A percentile compares a stretch with the other conserved stretches of the same genome.
phyloP scores from a whole-genome alignment of 306 rosid genomes.

The Medicago ruthenica region DNA sequence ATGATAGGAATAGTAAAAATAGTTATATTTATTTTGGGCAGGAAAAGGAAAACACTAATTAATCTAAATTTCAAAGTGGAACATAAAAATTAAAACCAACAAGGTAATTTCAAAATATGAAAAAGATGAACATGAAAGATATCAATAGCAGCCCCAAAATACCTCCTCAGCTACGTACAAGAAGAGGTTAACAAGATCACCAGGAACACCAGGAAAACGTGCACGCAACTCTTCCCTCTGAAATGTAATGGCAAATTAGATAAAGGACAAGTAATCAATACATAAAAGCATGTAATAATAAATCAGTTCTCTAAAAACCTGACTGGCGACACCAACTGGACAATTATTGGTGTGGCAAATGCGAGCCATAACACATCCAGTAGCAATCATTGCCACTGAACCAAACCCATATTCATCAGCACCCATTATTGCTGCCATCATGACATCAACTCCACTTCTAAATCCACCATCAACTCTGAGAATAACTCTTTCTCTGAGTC shows the following conservation, averaged over 20 bases:
- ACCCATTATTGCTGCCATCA: slow-evolving; percentile 96
- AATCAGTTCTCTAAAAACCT: slow-evolving; percentile 57
- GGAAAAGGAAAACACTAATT: slow-evolving; percentile 36
- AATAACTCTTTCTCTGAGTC: slow-evolving; percentile 96
- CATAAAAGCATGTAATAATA: slow-evolving; percentile 26
- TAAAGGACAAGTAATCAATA: slow-evolving; percentile 34
- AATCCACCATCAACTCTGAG: slow-evolving; percentile 99
- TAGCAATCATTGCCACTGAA: slow-evolving; percentile 97
- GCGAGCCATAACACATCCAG: slow-evolving; percentile 98
- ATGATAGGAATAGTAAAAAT: slow-evolving; percentile 17
- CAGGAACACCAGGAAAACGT: slow-evolving; percentile 98
- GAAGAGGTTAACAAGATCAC: slow-evolving; percentile 97
- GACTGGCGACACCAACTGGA: slow-evolving; percentile 99
- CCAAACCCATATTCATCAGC: slow-evolving; percentile 98
- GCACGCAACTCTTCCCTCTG: slow-evolving; percentile 99
- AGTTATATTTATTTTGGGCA: slow-evolving; percentile 28
- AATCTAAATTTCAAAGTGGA: slow-evolving; percentile 19
- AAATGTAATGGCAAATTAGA: slow-evolving; percentile 39
- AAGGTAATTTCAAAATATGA: slow-evolving; percentile 32
- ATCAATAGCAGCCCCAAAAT: slow-evolving; percentile 41
- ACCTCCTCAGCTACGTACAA: slow-evolving; percentile 98
- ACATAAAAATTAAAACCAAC: slow-evolving; percentile 18
- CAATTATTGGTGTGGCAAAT: slow-evolving; percentile 98
- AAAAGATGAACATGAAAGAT: slow-evolving; percentile 38
- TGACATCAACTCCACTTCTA: slow-evolving; percentile 97